Percentiles rank a stretch among this genome's conserved stretches.
Evolutionary conservation across 176 grass and related monocot species (phyloP).

Genomic region (Oryza coarctata): DNA sequence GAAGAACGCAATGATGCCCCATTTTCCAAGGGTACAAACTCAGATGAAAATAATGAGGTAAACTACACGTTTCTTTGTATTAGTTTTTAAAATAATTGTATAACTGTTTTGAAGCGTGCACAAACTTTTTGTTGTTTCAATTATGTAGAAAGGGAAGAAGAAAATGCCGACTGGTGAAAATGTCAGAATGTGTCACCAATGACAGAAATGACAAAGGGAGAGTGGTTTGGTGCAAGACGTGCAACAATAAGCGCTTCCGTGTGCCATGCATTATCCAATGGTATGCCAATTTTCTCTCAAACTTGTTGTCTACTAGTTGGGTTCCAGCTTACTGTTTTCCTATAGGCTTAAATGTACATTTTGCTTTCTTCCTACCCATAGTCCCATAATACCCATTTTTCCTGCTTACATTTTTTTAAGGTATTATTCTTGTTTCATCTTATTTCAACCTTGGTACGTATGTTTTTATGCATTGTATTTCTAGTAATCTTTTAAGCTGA

Average conservation of each 20-base stretch:
- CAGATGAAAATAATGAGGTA: slow-evolving; percentile 1
- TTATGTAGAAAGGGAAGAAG: slow-evolving; percentile 36
- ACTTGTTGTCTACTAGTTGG: background rate
- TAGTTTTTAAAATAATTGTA: background rate
- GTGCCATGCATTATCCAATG: slow-evolving; percentile 57
- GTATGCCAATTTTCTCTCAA: slow-evolving; percentile 27
- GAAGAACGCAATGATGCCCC: background rate
- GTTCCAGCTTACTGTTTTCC: background rate
- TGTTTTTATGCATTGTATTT: background rate
- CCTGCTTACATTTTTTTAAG: background rate
- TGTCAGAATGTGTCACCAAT: slow-evolving; percentile 67
- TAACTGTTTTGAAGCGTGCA: background rate
- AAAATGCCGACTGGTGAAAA: slow-evolving; percentile 33
- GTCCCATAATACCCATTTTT: background rate
- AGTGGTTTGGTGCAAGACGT: slow-evolving; percentile 51
- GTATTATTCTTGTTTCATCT: background rate
- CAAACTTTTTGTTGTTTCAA: background rate
- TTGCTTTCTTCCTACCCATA: background rate
- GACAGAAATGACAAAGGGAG: slow-evolving; percentile 56
- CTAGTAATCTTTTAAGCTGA: background rate
- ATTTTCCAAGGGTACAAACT: slow-evolving; percentile 12
- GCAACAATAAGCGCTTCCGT: slow-evolving; percentile 60
- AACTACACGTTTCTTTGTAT: background rate
- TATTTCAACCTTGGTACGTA: background rate
- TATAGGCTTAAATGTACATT: background rate